Conservation (phyloP, 495 filamentous ascomycete genomes). For the Aspergillus funiculosus region DNA sequence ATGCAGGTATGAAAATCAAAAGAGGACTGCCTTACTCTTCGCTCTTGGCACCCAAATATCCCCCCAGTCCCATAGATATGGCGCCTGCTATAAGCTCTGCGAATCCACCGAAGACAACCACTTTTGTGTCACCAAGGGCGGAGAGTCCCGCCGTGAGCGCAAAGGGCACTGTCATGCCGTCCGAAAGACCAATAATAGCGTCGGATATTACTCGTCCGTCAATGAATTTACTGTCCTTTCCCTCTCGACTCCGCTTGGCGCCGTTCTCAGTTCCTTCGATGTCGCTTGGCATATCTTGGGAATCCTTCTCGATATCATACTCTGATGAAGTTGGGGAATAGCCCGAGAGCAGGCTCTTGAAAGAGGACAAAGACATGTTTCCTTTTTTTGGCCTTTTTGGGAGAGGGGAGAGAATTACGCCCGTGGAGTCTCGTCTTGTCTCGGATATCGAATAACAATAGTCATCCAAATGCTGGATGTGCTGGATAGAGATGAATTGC, state of each 20-base stretch:
- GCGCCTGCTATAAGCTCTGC: conserved; percentile 55
- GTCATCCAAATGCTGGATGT: too few species aligned
- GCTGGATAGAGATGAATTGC: too few species aligned
- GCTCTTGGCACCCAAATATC: conserved; percentile 62
- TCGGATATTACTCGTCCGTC: conserved; percentile 52
- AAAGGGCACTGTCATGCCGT: conserved; percentile 58
- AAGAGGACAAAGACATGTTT: conserved; percentile 35
- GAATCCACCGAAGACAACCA: conserved; percentile 54
- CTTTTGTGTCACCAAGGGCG: conserved; percentile 47
- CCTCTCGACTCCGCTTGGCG: conserved; percentile 14
- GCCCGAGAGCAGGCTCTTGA: conserved; percentile 34
- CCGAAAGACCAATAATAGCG: conserved; percentile 56
- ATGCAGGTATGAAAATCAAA: not conserved
- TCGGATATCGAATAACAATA: too few species aligned
- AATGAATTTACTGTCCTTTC: conserved; percentile 24
- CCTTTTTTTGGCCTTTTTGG: too few species aligned
- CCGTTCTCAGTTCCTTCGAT: conserved; percentile 22
- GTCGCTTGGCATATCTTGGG: conserved; percentile 16
- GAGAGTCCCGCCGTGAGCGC: conserved; percentile 54
- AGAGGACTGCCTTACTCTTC: conserved; percentile 52
- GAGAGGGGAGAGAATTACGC: too few species aligned
- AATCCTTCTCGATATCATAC: conserved; percentile 36
- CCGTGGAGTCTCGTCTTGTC: too few species aligned
- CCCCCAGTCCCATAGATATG: conserved; percentile 55
- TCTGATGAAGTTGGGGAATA: conserved; percentile 35